Conservation (phyloP, 2,329 filamentous ascomycete genomes). For the Dichotomopilus funicola region DNA sequence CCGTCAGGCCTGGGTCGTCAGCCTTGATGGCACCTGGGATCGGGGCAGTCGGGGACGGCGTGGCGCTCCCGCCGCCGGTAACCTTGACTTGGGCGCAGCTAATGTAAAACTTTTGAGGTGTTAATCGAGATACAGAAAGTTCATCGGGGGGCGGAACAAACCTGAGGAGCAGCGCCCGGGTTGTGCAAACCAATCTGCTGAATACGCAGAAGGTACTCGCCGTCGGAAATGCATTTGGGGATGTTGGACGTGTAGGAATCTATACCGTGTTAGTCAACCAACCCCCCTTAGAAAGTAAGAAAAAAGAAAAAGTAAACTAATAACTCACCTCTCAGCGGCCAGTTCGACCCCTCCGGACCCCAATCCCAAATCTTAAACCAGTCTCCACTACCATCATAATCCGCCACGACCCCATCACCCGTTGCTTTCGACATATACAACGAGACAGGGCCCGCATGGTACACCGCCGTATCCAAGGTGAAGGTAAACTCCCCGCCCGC, state of each 20-base stretch:
- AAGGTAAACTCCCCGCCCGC: conserved; percentile 37
- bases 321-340: conserved; percentile 19
- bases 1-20: conserved; percentile 39
- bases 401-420: conserved; percentile 23
- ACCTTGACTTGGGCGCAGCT: conserved; percentile 41
- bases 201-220: conserved; percentile 54
- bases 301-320: background rate
- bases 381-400: conserved; percentile 35
- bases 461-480: conserved; percentile 35
- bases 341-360: conserved; percentile 22
- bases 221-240: conserved; percentile 46
- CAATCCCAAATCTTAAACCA: conserved; percentile 40
- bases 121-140: background rate
- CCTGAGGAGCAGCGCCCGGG: conserved; percentile 19
- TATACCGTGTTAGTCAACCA: conserved; percentile 1
- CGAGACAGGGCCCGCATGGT: conserved; percentile 37
- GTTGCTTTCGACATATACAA: conserved; percentile 39
- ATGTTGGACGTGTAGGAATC: conserved; percentile 37
- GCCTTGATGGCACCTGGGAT: conserved; percentile 39
- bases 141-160: background rate
- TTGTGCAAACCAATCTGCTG: conserved; percentile 57
- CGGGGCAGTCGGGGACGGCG: conserved; percentile 28
- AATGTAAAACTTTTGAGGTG: conserved; percentile 36
- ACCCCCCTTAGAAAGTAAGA: background rate
- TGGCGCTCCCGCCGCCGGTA: conserved; percentile 33